Evolutionary conservation across 192 early-diverging fungal genomes (phyloP), one percentile per base, ranked within the genome.

Genomic region (Coemansia sp.): DNA sequence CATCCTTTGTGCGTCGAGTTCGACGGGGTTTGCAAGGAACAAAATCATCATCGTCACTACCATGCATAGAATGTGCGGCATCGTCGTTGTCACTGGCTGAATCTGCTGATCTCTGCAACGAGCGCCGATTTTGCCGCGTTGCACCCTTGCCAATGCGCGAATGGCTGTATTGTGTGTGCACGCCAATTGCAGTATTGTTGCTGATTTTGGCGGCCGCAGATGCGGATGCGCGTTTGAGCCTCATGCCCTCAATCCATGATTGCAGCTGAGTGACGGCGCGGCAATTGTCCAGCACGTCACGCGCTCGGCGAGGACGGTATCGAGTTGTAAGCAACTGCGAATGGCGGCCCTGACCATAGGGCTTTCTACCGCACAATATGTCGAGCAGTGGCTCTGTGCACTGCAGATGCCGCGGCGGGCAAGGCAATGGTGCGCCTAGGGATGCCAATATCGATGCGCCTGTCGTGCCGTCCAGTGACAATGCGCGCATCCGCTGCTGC

Each of bases 181-280:
- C 52, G 47, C 49, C 45, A 49, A 49, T 49, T 49, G 47, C 41
- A 54, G 43, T n/a, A 7, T 17, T 15, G 49, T n/a, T n/a, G 65
- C 51, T 49, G 60, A 19, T 45, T 58, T 51, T 63, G 19, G 15
- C 25, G 25, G 56, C 41, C 9, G 41, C 69, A 22, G 43, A 19
- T 11, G 62, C 49, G 19, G 45, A 43, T 51, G 63, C 9, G 41
- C 70, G 70, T 54, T 56, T 65, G 8, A 80, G 61, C 49, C 77
- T 52, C 77, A 80, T 80, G 55, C 65, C 56, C 37, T 74, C 77
- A 32, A 80, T 74, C 77, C 77, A 80, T 9, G 72, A 70, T 50
- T 73, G 72, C 41, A 80, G 63, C 49, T 63, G 65, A 35, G 29
- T 29, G 24, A 70, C 77, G 43, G 65, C 63, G 4, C 56, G 60